Percentiles rank a stretch among this genome's conserved stretches.
phyloP scores from a whole-genome alignment of 441 rosid species.

The Pelargonium australe region DNA sequence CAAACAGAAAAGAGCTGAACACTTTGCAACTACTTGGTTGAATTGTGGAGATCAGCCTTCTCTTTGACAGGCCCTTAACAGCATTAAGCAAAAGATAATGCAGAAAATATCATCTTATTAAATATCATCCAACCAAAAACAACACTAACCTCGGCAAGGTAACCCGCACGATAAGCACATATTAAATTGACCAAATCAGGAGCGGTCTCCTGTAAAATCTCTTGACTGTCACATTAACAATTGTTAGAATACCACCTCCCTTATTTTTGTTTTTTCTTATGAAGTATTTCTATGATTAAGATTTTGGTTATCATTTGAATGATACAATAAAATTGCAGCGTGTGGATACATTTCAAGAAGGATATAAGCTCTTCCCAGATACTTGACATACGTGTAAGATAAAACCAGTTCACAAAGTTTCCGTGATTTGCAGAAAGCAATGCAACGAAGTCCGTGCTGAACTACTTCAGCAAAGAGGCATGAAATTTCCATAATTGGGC shows the following conservation, averaged over 20 bases:
- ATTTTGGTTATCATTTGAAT: background rate
- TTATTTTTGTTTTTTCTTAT: background rate
- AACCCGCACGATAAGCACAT: constrained; percentile 89
- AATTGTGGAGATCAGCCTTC: background rate
- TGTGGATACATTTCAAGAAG: background rate
- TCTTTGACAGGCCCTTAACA: background rate
- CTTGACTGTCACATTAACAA: constrained; percentile 43
- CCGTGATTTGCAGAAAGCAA: constrained; percentile 87
- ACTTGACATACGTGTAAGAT: constrained; percentile 60
- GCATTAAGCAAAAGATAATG: background rate
- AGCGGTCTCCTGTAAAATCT: constrained; percentile 71
- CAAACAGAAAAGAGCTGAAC: constrained; percentile 1
- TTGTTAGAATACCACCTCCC: constrained; percentile 2
- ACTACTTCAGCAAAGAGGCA: constrained; percentile 89
- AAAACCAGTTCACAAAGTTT: constrained; percentile 88
- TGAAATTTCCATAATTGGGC: constrained; percentile 72
- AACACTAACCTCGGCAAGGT: constrained; percentile 61
- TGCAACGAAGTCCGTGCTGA: constrained; percentile 94
- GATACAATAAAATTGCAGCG: background rate
- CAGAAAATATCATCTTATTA: background rate
- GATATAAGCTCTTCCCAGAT: constrained; percentile 1
- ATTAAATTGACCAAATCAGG: constrained; percentile 62
- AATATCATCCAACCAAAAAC: background rate
- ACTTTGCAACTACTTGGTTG: background rate
- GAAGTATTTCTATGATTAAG: background rate